phyloP scores from a whole-genome alignment of 768 basidiomycete genomes.

The Inosperma sp. region DNA sequence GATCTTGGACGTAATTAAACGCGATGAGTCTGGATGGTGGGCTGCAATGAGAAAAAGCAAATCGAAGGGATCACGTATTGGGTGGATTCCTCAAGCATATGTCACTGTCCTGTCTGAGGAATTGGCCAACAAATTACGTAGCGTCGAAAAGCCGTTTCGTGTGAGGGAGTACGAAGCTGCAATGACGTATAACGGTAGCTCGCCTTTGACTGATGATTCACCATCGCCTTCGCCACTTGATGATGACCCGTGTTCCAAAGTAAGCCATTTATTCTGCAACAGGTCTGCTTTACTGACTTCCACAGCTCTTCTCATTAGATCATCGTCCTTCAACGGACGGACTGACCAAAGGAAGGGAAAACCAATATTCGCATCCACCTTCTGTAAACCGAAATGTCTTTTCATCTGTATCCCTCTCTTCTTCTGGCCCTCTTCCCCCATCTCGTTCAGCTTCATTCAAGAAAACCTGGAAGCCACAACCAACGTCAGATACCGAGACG shows the following conservation, averaged over 20 bases:
- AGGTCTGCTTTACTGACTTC: background rate
- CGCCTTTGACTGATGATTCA: background rate
- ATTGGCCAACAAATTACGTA: constrained; percentile 45
- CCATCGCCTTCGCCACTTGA: background rate
- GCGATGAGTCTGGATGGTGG: constrained; percentile 78
- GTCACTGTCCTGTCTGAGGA: constrained; percentile 52
- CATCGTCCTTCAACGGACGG: constrained; percentile 9
- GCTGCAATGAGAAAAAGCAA: constrained; percentile 58
- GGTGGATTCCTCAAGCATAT: constrained; percentile 76
- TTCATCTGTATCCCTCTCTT: constrained; percentile 5
- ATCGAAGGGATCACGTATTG: constrained; percentile 44
- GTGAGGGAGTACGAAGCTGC: constrained; percentile 47
- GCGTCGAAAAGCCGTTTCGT: constrained; percentile 42
- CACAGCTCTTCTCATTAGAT: constrained; percentile 5
- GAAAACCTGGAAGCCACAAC: constrained; percentile 35
- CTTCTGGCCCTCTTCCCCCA: constrained; percentile 31
- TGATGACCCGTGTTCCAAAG: background rate
- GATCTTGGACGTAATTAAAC: constrained; percentile 61
- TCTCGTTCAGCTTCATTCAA: constrained; percentile 16
- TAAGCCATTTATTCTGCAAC: background rate
- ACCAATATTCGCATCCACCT: constrained; percentile 7
- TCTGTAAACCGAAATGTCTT: constrained; percentile 4
- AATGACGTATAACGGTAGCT: constrained; percentile 30
- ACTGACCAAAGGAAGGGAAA: background rate
- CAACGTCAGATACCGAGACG: constrained; percentile 21